A percentile compares a stretch with the other conserved stretches of the same genome.
Conservation (phyloP, 345 rosid species). For the Gossypium stocksii region DNA sequence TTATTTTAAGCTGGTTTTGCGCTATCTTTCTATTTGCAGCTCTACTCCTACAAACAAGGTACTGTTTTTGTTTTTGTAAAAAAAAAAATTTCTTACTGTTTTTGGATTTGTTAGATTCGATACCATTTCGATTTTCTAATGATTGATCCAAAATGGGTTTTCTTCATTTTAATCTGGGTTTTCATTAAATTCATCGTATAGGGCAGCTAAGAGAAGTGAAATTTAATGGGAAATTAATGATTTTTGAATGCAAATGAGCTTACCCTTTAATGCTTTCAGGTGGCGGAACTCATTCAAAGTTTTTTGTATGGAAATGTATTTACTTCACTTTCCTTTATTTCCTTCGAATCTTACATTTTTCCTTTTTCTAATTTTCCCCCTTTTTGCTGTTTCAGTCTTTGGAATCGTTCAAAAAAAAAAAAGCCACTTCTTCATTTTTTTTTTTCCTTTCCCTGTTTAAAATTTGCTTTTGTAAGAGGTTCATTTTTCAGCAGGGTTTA, state of each 20-base stretch:
- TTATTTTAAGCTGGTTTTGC: constrained; percentile 20
- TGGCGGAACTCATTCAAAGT: constrained; percentile 4
- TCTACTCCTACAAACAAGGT: constrained; percentile 28
- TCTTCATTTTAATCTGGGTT: constrained; percentile 19
- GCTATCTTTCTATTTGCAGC: constrained; percentile 21
- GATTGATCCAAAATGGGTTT: constrained; percentile 25
- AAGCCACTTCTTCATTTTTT: not conserved
- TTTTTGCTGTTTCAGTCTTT: constrained; percentile 13
- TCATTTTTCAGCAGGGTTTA: constrained; percentile 13
- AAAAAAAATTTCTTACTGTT: not conserved
- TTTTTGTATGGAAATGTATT: constrained; percentile 9
- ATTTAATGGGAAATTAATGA: not conserved
- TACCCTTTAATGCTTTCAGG: constrained; percentile 8
- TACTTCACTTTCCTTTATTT: constrained; percentile 13
- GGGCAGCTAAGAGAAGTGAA: constrained; percentile 18
- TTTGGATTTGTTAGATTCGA: constrained; percentile 23
- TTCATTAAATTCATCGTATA: constrained; percentile 23
- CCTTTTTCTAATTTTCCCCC: not conserved
- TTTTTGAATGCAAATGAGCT: constrained; percentile 17
- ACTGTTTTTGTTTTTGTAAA: constrained; percentile 2
- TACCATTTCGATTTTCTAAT: constrained; percentile 11
- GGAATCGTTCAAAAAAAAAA: not conserved
- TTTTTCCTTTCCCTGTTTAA: not conserved
- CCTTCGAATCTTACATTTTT: constrained; percentile 19
- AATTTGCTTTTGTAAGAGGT: not conserved